These are phyloP conservation scores for Fusarium chaquense DNA, from an alignment of 2,329 filamentous ascomycete genomes.

Conservation along the genomic window DNA sequence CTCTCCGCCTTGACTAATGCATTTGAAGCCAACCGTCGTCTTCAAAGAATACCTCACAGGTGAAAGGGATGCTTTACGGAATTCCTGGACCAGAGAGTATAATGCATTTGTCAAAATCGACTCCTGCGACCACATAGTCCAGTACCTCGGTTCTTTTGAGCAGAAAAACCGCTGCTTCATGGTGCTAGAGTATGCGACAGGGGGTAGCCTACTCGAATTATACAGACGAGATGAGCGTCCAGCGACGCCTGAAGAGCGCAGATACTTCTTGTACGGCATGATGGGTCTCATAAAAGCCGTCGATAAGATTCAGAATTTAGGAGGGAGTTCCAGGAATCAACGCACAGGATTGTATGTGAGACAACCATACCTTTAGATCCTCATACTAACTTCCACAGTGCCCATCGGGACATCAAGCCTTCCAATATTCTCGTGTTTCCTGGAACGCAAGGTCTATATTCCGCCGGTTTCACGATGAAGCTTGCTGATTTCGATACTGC, in stretches of 20 bases:
- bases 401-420: slow-evolving; percentile 36
- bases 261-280: slow-evolving; percentile 12
- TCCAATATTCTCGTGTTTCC: slow-evolving; percentile 28
- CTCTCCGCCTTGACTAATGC: background rate
- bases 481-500: slow-evolving; percentile 34
- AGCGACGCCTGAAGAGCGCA: background rate
- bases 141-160: slow-evolving; percentile 32
- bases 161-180: slow-evolving; percentile 17
- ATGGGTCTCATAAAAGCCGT: slow-evolving; percentile 11
- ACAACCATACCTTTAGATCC: too few relatives aligned
- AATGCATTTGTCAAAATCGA: slow-evolving; percentile 11
- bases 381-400: background rate
- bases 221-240: slow-evolving; percentile 4
- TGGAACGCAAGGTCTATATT: background rate
- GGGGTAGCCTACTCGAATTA: slow-evolving; percentile 8
- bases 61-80: slow-evolving; percentile 1
- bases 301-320: slow-evolving; percentile 20
- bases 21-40: slow-evolving; percentile 7
- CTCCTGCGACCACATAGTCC: slow-evolving; percentile 11
- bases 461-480: slow-evolving; percentile 11
- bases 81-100: slow-evolving; percentile 17
- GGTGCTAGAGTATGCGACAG: slow-evolving; percentile 21
- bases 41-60: slow-evolving; percentile 26
- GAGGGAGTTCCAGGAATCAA: background rate
- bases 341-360: slow-evolving; percentile 11